Evolutionary conservation across 495 filamentous ascomycete genomes (phyloP).

Genomic region (Xylaria venustula): DNA sequence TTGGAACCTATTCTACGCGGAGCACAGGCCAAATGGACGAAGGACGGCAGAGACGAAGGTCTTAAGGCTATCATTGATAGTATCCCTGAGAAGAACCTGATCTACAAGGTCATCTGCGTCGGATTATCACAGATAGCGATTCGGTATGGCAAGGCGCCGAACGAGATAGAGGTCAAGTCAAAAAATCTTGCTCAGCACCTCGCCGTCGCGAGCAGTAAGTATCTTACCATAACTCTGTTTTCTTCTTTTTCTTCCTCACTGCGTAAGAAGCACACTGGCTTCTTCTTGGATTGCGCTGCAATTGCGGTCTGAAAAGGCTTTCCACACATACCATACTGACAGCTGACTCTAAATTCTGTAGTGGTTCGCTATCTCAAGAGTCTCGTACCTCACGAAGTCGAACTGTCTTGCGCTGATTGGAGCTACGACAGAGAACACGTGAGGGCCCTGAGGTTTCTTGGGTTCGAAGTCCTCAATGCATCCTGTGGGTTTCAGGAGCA

Average conservation of each 20-base stretch:
- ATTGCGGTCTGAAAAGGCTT: too few relatives aligned
- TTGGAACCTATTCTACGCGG: too few relatives aligned
- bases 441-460: not conserved
- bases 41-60: not conserved
- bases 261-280: too few relatives aligned
- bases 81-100: not conserved
- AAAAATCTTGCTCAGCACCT: constrained; percentile 6
- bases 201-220: constrained; percentile 1
- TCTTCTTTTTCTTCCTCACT: too few relatives aligned
- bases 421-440: not conserved
- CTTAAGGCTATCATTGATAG: not conserved
- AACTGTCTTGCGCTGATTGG: constrained; percentile 11
- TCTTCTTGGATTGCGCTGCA: too few relatives aligned
- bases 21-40: not conserved
- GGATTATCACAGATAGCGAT: constrained; percentile 7
- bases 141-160: not conserved
- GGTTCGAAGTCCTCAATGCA: not conserved
- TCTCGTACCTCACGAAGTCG: not conserved
- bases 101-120: constrained; percentile 11
- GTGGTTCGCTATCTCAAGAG: not conserved
- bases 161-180: not conserved
- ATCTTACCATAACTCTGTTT: too few relatives aligned
- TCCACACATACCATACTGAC: too few relatives aligned
- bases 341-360: not conserved
- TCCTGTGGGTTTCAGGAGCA: constrained; percentile 1